Conservation (phyloP, 345 rosid genomes). For the Schrenkiella parvula region DNA sequence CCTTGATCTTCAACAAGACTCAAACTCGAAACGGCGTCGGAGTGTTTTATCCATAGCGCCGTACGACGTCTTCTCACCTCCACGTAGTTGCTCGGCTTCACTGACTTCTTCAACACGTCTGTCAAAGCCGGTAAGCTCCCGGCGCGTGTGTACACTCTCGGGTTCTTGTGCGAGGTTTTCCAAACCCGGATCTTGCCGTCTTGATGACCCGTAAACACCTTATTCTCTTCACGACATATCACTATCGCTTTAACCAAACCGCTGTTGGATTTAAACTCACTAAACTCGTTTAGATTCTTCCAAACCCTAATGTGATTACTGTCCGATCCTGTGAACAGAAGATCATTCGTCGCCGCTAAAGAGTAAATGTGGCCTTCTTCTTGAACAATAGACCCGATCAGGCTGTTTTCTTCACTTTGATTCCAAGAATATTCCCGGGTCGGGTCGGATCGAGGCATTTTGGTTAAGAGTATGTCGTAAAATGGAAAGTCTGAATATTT, state of each 20-base stretch:
- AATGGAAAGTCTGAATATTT: not conserved
- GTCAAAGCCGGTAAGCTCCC: conserved; percentile 33
- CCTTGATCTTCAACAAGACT: conserved; percentile 47
- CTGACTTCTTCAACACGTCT: conserved; percentile 33
- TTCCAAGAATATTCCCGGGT: conserved; percentile 2
- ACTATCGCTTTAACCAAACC: conserved; percentile 54
- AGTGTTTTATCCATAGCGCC: conserved; percentile 43
- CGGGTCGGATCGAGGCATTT: conserved; percentile 17
- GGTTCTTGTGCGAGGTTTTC: conserved; percentile 29
- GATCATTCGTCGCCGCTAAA: conserved; percentile 44
- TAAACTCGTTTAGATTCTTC: conserved; percentile 49
- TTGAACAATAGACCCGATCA: conserved; percentile 43
- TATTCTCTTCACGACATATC: conserved; percentile 25
- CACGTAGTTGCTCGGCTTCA: conserved; percentile 73
- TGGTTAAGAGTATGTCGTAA: not conserved
- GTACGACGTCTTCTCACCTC: conserved; percentile 54
- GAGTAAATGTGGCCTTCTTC: conserved; percentile 69
- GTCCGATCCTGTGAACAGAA: conserved; percentile 60
- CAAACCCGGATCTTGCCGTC: conserved; percentile 39
- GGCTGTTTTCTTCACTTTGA: conserved; percentile 15
- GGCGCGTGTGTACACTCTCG: conserved; percentile 31
- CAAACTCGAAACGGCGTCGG: conserved; percentile 80
- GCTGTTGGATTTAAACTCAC: conserved; percentile 55
- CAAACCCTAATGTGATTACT: conserved; percentile 57
- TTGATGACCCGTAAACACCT: conserved; percentile 35